These are phyloP conservation scores for Penicillium sp. DNA, from an alignment of 2,329 filamentous ascomycete species.

Conservation along the genomic window DNA sequence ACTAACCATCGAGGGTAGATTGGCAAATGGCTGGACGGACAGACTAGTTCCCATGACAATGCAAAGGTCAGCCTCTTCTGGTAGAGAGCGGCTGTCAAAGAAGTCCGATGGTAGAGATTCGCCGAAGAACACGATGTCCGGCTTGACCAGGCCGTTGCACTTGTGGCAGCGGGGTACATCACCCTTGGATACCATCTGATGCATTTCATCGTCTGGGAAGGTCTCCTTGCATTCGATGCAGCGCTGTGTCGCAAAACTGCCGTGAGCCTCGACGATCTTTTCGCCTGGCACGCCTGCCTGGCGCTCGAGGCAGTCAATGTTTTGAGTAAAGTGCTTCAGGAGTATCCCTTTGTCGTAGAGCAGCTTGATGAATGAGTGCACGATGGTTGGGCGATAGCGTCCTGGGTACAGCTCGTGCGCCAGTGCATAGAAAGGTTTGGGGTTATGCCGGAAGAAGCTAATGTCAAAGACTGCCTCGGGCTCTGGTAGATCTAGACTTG, in stretches of 20 bases:
- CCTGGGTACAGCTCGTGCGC: slow-evolving; percentile 91
- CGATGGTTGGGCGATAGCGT: slow-evolving; percentile 80
- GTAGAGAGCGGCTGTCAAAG: slow-evolving; percentile 56
- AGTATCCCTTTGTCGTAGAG: slow-evolving; percentile 76
- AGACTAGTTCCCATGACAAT: slow-evolving; percentile 89
- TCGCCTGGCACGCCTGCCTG: slow-evolving; percentile 77
- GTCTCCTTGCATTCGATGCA: slow-evolving; percentile 81
- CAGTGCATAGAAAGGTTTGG: slow-evolving; percentile 85
- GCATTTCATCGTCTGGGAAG: slow-evolving; percentile 74
- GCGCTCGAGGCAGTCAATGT: slow-evolving; percentile 93
- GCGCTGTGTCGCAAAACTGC: slow-evolving; percentile 85
- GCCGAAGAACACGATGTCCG: slow-evolving; percentile 93
- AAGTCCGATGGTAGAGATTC: slow-evolving; percentile 68
- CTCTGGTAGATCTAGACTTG: slow-evolving; percentile 77
- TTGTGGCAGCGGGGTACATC: slow-evolving; percentile 67
- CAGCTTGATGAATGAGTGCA: slow-evolving; percentile 83
- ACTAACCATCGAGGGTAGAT: slow-evolving; percentile 64
- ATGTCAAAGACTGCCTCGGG: slow-evolving; percentile 96
- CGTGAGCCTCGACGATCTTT: slow-evolving; percentile 88
- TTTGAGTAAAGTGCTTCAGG: slow-evolving; percentile 89
- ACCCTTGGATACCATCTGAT: slow-evolving; percentile 61
- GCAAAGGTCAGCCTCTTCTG: slow-evolving; percentile 66
- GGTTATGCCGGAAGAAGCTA: slow-evolving; percentile 77
- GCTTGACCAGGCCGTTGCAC: slow-evolving; percentile 82
- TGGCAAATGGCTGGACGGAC: slow-evolving; percentile 83